Percentiles rank a stretch among this genome's conserved stretches.
phyloP scores from a whole-genome alignment of 2,329 filamentous ascomycete genomes.

The Penicillium rolfsii region DNA sequence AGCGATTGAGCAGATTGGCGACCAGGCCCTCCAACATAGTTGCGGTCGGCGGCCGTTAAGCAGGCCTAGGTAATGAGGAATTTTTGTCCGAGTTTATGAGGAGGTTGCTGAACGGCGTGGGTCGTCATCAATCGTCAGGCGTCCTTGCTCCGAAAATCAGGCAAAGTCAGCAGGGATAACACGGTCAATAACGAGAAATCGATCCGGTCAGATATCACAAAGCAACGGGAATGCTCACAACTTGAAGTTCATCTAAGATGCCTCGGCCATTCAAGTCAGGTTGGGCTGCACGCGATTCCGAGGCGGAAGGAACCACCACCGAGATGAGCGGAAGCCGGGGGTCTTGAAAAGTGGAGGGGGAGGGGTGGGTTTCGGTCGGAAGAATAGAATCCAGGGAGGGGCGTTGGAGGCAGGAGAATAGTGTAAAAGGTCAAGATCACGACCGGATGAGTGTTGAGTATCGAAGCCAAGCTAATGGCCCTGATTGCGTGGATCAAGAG shows the following conservation, averaged over 20 bases:
- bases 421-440: constrained; percentile 10
- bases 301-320: constrained; percentile 26
- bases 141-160: constrained; percentile 18
- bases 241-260: constrained; percentile 11
- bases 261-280: constrained; percentile 36
- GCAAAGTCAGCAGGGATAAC: constrained; percentile 12
- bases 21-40: constrained; percentile 96
- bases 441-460: constrained; percentile 25
- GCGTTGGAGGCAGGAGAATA: not conserved
- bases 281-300: constrained; percentile 34
- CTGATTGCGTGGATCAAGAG: constrained; percentile 30
- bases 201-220: constrained; percentile 7
- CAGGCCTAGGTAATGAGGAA: constrained; percentile 61
- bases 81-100: constrained; percentile 9
- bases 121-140: constrained; percentile 15
- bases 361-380: not conserved
- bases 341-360: not conserved
- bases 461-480: constrained; percentile 29
- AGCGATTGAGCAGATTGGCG: constrained; percentile 95
- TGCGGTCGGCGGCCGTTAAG: constrained; percentile 68
- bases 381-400: not conserved
- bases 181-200: not conserved
- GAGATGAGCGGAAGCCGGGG: constrained; percentile 19
- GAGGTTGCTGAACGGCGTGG: constrained; percentile 16
- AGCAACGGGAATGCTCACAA: constrained; percentile 30